phyloP scores from a whole-genome alignment of 2,329 filamentous ascomycete genomes.

The Claviceps digitariae region DNA sequence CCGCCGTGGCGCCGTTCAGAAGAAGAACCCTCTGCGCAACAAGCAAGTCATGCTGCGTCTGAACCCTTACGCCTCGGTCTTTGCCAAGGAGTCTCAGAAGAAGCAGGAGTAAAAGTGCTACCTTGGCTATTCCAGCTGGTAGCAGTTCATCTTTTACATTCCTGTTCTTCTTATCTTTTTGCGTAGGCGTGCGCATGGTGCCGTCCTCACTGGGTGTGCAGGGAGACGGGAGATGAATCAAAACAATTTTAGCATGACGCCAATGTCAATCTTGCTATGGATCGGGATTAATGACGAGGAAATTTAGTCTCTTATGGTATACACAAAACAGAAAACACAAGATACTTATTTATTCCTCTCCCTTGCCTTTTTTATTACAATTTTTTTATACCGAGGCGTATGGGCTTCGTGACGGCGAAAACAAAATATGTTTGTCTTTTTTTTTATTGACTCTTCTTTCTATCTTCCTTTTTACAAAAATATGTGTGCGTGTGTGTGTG shows the following conservation, averaged over 20 bases:
- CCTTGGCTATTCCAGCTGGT: not conserved
- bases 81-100: constrained; percentile 52
- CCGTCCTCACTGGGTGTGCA: constrained; percentile 26
- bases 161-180: not conserved
- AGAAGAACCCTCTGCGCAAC: constrained; percentile 99
- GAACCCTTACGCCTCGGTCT: constrained; percentile 93
- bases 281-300: not conserved
- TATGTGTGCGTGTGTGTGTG: too few species aligned
- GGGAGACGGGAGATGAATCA: constrained; percentile 11
- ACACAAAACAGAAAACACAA: not conserved
- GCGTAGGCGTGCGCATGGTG: not conserved
- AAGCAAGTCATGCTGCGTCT: constrained; percentile 97
- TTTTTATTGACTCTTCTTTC: not conserved
- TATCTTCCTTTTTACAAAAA: too few species aligned
- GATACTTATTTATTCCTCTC: not conserved
- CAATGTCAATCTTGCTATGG: too few species aligned
- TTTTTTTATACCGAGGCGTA: constrained; percentile 17
- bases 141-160: not conserved
- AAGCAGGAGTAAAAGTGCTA: constrained; percentile 16
- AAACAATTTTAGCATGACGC: not conserved
- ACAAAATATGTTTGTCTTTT: not conserved
- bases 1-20: constrained; percentile 86
- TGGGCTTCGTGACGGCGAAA: constrained; percentile 18
- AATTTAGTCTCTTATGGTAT: not conserved
- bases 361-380: not conserved